These are phyloP conservation scores for Cryphonectria parasitica DNA, from an alignment of 2,329 filamentous ascomycete genomes.

Conservation along the genomic window DNA sequence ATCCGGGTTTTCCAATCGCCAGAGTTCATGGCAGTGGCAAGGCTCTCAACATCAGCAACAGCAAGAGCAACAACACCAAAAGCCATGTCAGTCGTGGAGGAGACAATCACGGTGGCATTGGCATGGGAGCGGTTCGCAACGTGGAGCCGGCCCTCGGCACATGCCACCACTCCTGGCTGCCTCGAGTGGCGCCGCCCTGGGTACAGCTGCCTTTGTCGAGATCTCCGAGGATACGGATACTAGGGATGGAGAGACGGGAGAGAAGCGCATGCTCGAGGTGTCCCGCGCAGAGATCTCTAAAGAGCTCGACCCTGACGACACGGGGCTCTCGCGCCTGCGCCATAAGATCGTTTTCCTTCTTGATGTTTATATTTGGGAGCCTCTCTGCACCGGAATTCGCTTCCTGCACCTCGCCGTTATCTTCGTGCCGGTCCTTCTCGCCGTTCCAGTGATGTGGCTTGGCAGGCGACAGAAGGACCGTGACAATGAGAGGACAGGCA, in stretches of 20 bases:
- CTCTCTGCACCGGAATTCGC: conserved; percentile 82
- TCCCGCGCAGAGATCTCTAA: conserved; percentile 79
- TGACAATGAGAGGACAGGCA: conserved; percentile 78
- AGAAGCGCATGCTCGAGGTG: conserved; percentile 83
- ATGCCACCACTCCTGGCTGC: conserved; percentile 42
- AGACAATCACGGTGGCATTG: conserved; percentile 36
- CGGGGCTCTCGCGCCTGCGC: conserved; percentile 60
- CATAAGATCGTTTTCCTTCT: conserved; percentile 68
- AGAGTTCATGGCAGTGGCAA: conserved; percentile 8
- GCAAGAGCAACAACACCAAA: conserved; percentile 1
- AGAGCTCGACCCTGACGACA: conserved; percentile 64
- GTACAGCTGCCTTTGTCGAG: conserved; percentile 60
- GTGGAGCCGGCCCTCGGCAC: conserved; percentile 1
- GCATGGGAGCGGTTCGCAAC: conserved; percentile 26
- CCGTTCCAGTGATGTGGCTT: conserved; percentile 81
- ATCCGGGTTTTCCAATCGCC: conserved; percentile 3
- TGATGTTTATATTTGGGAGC: conserved; percentile 79
- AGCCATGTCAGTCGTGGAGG: conserved; percentile 33
- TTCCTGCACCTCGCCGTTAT: conserved; percentile 86
- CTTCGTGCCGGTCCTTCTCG: conserved; percentile 85
- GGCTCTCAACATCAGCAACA: conserved; percentile 2
- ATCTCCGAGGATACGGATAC: conserved; percentile 60
- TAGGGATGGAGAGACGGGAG: conserved; percentile 67
- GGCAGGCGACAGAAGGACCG: conserved; percentile 65
- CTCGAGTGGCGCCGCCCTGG: conserved; percentile 48